A percentile compares a stretch with the other conserved stretches of the same genome.
Evolutionary conservation across 768 basidiomycete genomes (phyloP).

Genomic region (Collybia sordida): DNA sequence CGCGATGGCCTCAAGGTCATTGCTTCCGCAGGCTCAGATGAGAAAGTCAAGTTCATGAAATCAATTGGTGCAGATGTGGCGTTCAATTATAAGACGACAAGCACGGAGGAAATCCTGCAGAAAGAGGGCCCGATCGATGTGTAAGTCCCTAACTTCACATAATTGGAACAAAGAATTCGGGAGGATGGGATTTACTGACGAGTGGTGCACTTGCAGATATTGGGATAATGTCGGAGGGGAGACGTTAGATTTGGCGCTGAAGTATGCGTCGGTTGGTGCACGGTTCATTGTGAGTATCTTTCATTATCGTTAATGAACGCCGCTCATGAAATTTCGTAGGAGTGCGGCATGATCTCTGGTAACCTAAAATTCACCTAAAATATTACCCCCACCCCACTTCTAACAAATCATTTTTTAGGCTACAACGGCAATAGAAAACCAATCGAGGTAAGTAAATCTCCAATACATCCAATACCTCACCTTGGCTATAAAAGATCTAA

Average conservation of each 20-base stretch:
- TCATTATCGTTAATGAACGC: background rate
- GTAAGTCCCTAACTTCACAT: slow-evolving; percentile 20
- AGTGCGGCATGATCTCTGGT: slow-evolving; percentile 41
- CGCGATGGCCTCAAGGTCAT: slow-evolving; percentile 62
- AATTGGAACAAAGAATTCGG: background rate
- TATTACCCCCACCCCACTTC: background rate
- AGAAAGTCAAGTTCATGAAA: slow-evolving; percentile 64
- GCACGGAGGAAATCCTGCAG: slow-evolving; percentile 48
- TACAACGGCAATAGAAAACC: slow-evolving; percentile 30
- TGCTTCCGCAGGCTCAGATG: slow-evolving; percentile 69
- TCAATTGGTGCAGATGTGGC: slow-evolving; percentile 66
- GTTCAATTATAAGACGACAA: slow-evolving; percentile 72
- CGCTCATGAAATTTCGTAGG: slow-evolving; percentile 7
- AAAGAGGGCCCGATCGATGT: slow-evolving; percentile 53
- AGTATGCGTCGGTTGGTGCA: slow-evolving; percentile 41
- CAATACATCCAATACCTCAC: no score
- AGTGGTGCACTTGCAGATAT: slow-evolving; percentile 26
- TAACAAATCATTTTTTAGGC: slow-evolving; percentile 5
- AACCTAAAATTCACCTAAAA: background rate
- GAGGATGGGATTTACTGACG: no score
- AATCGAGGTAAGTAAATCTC: slow-evolving; percentile 20
- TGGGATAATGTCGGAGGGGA: slow-evolving; percentile 65
- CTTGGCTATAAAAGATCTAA: background rate
- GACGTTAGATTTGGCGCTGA: slow-evolving; percentile 54
- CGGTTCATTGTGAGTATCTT: slow-evolving; percentile 47